Conservation (phyloP, 108 stramenopile species). For the Fistulifera solaris region DNA sequence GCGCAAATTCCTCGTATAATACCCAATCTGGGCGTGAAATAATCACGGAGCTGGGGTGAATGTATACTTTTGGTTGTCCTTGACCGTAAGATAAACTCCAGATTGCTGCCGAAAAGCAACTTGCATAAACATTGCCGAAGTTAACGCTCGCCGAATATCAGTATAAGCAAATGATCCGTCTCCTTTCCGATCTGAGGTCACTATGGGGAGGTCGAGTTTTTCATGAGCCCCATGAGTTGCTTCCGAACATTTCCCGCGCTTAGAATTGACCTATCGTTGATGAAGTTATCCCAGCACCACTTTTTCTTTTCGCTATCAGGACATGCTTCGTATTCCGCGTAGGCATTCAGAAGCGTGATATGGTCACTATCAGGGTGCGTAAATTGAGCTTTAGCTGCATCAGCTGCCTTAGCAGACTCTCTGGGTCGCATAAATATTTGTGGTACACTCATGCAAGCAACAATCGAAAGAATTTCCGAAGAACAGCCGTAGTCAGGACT, state of each 20-base stretch:
- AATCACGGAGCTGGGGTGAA: slow-evolving; percentile 93
- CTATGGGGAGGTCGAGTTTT: slow-evolving; percentile 74
- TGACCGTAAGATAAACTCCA: slow-evolving; percentile 95
- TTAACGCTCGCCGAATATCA: slow-evolving; percentile 85
- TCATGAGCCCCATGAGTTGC: slow-evolving; percentile 89
- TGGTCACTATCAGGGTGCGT: slow-evolving; percentile 93
- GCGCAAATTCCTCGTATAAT: slow-evolving; percentile 96
- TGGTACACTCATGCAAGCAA: slow-evolving; percentile 92
- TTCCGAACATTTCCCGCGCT: slow-evolving; percentile 86
- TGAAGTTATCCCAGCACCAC: slow-evolving; percentile 99
- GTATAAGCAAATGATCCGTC: slow-evolving; percentile 79
- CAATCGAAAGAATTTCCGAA: slow-evolving; percentile 94
- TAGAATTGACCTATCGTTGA: slow-evolving; percentile 88
- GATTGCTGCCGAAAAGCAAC: slow-evolving; percentile 89
- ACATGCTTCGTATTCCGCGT: slow-evolving; percentile 79
- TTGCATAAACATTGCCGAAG: slow-evolving; percentile 92
- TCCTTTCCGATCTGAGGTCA: slow-evolving; percentile 75
- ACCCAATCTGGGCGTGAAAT: slow-evolving; percentile 94
- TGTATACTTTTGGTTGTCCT: slow-evolving; percentile 96
- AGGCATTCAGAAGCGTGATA: slow-evolving; percentile 93
- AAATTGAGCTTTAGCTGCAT: slow-evolving; percentile 99
- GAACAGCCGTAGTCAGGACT: slow-evolving; percentile 94
- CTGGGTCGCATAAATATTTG: slow-evolving; percentile 95
- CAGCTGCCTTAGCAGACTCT: slow-evolving; percentile 90
- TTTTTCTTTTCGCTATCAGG: slow-evolving; percentile 77